These are phyloP conservation scores for Sclerotinia glacialis DNA, from an alignment of 2,329 filamentous ascomycete genomes.

Conservation along the genomic window DNA sequence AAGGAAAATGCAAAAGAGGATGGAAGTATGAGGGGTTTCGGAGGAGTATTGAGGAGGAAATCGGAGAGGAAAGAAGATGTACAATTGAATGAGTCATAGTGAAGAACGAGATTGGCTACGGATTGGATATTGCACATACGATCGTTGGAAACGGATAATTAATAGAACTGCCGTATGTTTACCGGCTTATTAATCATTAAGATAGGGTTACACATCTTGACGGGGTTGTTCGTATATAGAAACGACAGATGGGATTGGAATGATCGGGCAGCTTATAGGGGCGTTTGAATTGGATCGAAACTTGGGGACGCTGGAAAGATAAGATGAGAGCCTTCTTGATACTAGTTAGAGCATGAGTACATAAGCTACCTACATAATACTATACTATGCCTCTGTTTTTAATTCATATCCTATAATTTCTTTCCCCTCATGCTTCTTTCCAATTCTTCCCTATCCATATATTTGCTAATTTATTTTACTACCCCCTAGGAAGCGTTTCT, in stretches of 20 bases:
- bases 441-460: background rate
- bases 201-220: background rate
- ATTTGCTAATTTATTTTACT: background rate
- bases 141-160: background rate
- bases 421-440: too few relatives aligned
- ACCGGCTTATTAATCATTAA: background rate
- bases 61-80: background rate
- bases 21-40: background rate
- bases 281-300: background rate
- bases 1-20: background rate
- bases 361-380: background rate
- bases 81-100: background rate
- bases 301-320: background rate
- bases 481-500: background rate
- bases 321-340: background rate
- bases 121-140: background rate
- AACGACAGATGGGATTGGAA: background rate
- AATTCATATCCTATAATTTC: too few relatives aligned
- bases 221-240: background rate
- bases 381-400: background rate
- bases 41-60: constrained; percentile 6
- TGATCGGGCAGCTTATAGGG: background rate
- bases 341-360: background rate
- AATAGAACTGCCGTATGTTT: background rate
- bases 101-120: background rate